These are phyloP conservation scores for Canavalia ensiformis DNA, from an alignment of 306 rosid species.

Conservation along the genomic window DNA sequence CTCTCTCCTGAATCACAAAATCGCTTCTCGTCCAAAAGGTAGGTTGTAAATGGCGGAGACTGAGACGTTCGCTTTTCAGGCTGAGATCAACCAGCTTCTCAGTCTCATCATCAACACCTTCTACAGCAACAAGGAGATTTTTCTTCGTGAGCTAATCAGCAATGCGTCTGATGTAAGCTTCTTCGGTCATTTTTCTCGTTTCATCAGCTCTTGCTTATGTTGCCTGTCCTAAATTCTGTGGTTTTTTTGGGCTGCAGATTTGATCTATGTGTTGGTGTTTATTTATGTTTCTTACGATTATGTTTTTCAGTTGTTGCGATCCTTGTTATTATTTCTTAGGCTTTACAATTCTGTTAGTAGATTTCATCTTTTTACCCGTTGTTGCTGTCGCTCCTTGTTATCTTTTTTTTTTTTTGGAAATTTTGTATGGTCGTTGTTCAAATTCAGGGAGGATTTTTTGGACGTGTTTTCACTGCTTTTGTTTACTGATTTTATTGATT, in stretches of 20 bases:
- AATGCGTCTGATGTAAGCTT: conserved; percentile 78
- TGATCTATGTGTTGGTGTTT: neutral
- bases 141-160: conserved; percentile 87
- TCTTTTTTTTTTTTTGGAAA: neutral
- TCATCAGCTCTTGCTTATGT: neutral
- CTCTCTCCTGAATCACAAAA: conserved; percentile 1
- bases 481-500: neutral
- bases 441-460: neutral
- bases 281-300: neutral
- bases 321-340: neutral
- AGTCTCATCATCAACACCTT: conserved; percentile 91
- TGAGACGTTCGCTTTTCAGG: conserved; percentile 93
- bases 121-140: conserved; percentile 96
- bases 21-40: neutral
- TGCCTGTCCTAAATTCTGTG: neutral
- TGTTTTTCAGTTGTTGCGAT: neutral
- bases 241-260: neutral
- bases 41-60: conserved; percentile 56
- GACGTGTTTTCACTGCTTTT: neutral
- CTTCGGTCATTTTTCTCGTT: rapidly evolving
- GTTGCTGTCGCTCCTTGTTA: neutral
- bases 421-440: neutral
- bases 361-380: neutral
- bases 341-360: neutral
- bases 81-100: conserved; percentile 94